A percentile compares a stretch with the other conserved stretches of the same genome.
Conservation (phyloP, 2,329 filamentous ascomycete genomes). For the Drechslerella dactyloides region DNA sequence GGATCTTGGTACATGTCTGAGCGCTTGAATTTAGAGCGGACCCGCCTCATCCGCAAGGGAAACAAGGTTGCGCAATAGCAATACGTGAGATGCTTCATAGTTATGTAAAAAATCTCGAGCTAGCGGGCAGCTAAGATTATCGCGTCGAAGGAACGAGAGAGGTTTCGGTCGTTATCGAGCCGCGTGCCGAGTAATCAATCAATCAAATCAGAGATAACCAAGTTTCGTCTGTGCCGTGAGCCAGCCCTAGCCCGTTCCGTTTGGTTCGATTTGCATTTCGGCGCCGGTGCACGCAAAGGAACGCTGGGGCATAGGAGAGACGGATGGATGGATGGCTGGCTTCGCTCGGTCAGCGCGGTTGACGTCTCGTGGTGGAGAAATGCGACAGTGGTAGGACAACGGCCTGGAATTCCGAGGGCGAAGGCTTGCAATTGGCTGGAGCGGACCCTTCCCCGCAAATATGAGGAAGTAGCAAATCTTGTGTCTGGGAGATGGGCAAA, state of each 20-base stretch:
- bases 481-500: no score
- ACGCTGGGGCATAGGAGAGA: neutral
- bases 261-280: neutral
- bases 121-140: no score
- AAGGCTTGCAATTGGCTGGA: neutral
- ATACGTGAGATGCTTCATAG: conserved; percentile 14
- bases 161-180: neutral
- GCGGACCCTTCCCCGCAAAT: no score
- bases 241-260: neutral
- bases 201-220: neutral
- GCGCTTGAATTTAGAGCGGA: conserved; percentile 35
- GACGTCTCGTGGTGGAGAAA: neutral
- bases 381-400: neutral
- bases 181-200: neutral
- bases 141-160: no score
- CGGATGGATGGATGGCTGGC: neutral
- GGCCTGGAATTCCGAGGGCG: neutral
- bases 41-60: conserved; percentile 48
- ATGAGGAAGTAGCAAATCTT: no score
- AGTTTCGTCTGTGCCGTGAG: conserved; percentile 9
- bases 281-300: neutral
- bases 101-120: neutral
- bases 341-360: neutral
- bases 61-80: conserved; percentile 49
- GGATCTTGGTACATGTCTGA: conserved; percentile 51